phyloP scores from a whole-genome alignment of 768 basidiomycete species.

The Rhizopogon vinicolor region DNA sequence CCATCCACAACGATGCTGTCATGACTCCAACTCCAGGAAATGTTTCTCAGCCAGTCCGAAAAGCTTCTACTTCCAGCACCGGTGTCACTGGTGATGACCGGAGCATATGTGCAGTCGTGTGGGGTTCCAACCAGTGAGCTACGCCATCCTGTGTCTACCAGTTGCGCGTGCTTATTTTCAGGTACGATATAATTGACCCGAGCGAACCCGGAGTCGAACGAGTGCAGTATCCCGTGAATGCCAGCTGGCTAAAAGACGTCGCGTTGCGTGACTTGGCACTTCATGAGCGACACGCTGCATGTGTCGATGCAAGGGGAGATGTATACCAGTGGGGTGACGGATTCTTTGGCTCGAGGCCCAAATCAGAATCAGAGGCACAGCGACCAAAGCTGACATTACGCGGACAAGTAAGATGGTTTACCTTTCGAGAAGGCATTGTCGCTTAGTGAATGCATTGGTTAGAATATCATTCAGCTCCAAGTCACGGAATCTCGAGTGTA shows the following conservation, averaged over 20 bases:
- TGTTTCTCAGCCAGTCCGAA: not conserved
- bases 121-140: conserved; percentile 73
- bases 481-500: conserved; percentile 59
- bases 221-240: conserved; percentile 47
- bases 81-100: conserved; percentile 18
- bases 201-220: conserved; percentile 32
- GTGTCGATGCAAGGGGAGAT: conserved; percentile 75
- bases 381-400: conserved; percentile 51
- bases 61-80: conserved; percentile 14
- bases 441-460: not conserved
- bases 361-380: conserved; percentile 18
- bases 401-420: conserved; percentile 48
- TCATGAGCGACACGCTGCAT: conserved; percentile 64
- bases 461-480: conserved; percentile 71
- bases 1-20: conserved; percentile 32
- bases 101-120: conserved; percentile 49
- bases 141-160: not conserved
- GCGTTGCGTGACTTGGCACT: conserved; percentile 72
- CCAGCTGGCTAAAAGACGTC: conserved; percentile 57
- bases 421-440: not conserved
- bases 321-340: conserved; percentile 82
- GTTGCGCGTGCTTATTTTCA: conserved; percentile 18
- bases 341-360: conserved; percentile 36
- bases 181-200: conserved; percentile 43
- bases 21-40: conserved; percentile 4